phyloP scores from a whole-genome alignment of 2,329 filamentous ascomycete species.

The Venturia asperata region DNA sequence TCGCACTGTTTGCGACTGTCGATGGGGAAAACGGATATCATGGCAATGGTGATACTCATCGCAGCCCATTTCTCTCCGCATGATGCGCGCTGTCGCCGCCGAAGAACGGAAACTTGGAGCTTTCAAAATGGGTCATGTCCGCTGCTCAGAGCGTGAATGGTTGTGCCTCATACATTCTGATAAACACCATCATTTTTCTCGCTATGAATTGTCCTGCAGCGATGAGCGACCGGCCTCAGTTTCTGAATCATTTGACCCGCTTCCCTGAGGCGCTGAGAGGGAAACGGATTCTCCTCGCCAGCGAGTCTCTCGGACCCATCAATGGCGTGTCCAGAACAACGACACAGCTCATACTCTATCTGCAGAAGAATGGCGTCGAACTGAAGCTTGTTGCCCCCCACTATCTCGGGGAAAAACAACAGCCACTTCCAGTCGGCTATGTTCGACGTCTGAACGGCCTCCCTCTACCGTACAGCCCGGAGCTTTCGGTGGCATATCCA shows the following conservation, averaged over 20 bases:
- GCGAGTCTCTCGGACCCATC: constrained; percentile 64
- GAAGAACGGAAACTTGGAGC: not conserved
- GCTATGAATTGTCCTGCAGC: not conserved
- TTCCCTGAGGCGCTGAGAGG: constrained; percentile 47
- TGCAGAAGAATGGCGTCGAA: constrained; percentile 56
- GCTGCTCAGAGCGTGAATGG: not conserved
- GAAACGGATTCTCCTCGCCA: constrained; percentile 59
- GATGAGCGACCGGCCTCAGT: not conserved
- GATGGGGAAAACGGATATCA: not conserved
- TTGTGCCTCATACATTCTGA: not conserved
- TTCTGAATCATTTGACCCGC: not conserved
- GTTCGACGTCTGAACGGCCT: constrained; percentile 58
- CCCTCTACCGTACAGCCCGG: constrained; percentile 63
- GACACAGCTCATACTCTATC: constrained; percentile 59
- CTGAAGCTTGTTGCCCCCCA: constrained; percentile 61
- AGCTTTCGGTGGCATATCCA: constrained; percentile 62
- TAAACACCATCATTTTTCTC: not conserved
- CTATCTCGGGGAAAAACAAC: constrained; percentile 41
- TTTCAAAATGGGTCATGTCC: not conserved
- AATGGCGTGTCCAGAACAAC: constrained; percentile 69
- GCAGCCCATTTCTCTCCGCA: not conserved
- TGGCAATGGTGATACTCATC: not conserved
- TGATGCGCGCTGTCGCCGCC: not conserved
- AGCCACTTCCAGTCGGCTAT: constrained; percentile 32
- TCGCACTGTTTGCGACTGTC: not conserved